Conservation (phyloP, 2,329 filamentous ascomycete species). For the Westerdykella sp. region DNA sequence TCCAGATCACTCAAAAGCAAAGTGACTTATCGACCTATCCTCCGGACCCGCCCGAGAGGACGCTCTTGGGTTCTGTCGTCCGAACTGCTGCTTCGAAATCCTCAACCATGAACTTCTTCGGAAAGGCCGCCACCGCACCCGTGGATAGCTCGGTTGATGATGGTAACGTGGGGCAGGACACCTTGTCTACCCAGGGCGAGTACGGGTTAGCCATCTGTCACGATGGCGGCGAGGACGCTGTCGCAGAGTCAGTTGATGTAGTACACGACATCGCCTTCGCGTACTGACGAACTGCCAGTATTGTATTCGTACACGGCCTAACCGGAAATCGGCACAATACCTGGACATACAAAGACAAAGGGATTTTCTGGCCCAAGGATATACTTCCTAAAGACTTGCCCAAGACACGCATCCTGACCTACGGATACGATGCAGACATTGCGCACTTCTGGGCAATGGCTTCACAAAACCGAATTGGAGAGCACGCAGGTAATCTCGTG, state of each 20-base stretch:
- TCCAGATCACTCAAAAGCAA: too few species aligned
- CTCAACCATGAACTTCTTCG: too few species aligned
- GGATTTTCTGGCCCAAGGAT: conserved; percentile 6
- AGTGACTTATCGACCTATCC: too few species aligned
- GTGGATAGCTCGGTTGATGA: background rate
- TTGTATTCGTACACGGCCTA: conserved; percentile 9
- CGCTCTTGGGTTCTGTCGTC: too few species aligned
- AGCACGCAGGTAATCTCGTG: conserved; percentile 29
- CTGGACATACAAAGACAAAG: conserved; percentile 5
- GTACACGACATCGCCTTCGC: background rate
- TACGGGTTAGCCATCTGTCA: background rate
- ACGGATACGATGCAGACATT: conserved; percentile 1
- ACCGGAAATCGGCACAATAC: conserved; percentile 7
- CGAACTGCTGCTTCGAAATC: too few species aligned
- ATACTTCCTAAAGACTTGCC: conserved; percentile 7
- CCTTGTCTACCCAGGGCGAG: background rate
- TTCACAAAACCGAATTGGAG: conserved; percentile 20
- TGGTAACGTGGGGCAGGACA: background rate
- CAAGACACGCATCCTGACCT: conserved; percentile 7
- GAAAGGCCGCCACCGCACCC: too few species aligned
- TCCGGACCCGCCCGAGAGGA: too few species aligned
- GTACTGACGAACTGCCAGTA: conserved; percentile 1
- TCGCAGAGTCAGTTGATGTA: background rate
- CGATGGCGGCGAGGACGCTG: background rate
- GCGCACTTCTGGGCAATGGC: conserved; percentile 5